Evolutionary conservation across 2,329 filamentous ascomycete genomes (phyloP).

Genomic region (Paraphaeosphaeria minitans): DNA sequence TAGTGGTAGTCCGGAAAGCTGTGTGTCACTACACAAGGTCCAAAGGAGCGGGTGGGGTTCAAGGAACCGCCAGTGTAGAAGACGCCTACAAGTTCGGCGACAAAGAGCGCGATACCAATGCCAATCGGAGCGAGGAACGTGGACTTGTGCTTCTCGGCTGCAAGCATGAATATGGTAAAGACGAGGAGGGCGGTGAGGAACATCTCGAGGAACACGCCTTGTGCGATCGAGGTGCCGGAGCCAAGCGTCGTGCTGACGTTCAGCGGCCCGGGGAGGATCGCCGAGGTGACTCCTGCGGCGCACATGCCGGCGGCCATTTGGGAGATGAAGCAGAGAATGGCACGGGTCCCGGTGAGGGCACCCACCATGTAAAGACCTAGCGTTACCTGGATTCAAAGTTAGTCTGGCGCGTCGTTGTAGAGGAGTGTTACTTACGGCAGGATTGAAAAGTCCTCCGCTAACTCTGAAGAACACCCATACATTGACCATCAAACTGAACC

Average conservation of each 20-base stretch:
- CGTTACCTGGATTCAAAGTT: slow-evolving; percentile 33
- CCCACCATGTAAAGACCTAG: slow-evolving; percentile 45
- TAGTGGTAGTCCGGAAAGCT: slow-evolving; percentile 49
- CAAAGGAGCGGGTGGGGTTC: slow-evolving; percentile 50
- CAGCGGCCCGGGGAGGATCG: slow-evolving; percentile 42
- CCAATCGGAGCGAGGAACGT: slow-evolving; percentile 74
- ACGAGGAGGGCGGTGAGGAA: slow-evolving; percentile 48
- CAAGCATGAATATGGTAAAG: slow-evolving; percentile 63
- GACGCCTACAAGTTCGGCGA: slow-evolving; percentile 58
- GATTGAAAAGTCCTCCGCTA: slow-evolving; percentile 48
- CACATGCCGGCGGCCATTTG: slow-evolving; percentile 47
- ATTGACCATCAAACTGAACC: slow-evolving; percentile 47
- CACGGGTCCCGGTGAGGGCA: slow-evolving; percentile 31
- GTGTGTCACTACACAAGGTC: slow-evolving; percentile 47
- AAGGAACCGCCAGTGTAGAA: slow-evolving; percentile 52
- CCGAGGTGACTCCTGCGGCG: slow-evolving; percentile 41
- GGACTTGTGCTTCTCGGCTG: slow-evolving; percentile 73
- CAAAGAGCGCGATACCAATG: slow-evolving; percentile 73
- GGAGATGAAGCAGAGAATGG: slow-evolving; percentile 38
- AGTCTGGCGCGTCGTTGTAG: neutral
- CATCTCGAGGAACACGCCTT: slow-evolving; percentile 49
- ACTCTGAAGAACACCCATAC: slow-evolving; percentile 50
- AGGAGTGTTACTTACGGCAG: slow-evolving; percentile 38
- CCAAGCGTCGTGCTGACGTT: slow-evolving; percentile 46
- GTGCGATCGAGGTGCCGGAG: slow-evolving; percentile 27